These are phyloP conservation scores for Chamaenerion angustifolium DNA, from an alignment of 345 rosid species.

Conservation along the genomic window DNA sequence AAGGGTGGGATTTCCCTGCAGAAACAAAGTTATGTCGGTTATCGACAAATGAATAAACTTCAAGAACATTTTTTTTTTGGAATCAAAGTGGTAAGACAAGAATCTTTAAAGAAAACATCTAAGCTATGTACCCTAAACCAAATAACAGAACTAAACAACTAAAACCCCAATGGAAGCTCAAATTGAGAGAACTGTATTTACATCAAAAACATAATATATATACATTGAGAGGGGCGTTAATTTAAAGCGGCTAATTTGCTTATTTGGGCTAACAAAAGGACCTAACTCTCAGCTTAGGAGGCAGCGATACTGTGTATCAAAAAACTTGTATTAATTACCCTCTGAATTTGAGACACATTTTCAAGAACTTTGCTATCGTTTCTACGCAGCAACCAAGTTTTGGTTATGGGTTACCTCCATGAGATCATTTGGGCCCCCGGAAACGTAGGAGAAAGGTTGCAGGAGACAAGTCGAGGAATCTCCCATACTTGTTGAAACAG, in stretches of 20 bases:
- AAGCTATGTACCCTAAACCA: no score
- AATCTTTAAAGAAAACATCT: no score
- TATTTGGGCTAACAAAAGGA: neutral
- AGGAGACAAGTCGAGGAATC: constrained; percentile 59
- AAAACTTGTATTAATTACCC: neutral
- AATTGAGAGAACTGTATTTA: neutral
- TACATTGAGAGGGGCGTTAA: no score
- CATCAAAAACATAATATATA: neutral
- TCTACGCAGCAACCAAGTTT: neutral
- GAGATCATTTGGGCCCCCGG: constrained; percentile 41
- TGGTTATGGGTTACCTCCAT: constrained; percentile 31
- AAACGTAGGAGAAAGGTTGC: constrained; percentile 73
- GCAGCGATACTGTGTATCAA: neutral
- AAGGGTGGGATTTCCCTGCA: constrained; percentile 52
- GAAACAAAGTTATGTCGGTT: constrained; percentile 1
- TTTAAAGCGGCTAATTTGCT: neutral
- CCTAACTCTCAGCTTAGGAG: neutral
- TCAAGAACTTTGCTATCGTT: no score
- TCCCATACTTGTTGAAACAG: constrained; percentile 31
- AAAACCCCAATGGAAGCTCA: neutral
- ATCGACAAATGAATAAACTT: neutral
- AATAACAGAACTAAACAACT: no score
- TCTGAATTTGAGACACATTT: no score
- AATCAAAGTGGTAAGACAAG: no score
- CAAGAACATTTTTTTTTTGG: no score